Percentiles rank a stretch among this genome's conserved stretches.
Conservation (phyloP, 441 rosid species). For the Croton setiger region DNA sequence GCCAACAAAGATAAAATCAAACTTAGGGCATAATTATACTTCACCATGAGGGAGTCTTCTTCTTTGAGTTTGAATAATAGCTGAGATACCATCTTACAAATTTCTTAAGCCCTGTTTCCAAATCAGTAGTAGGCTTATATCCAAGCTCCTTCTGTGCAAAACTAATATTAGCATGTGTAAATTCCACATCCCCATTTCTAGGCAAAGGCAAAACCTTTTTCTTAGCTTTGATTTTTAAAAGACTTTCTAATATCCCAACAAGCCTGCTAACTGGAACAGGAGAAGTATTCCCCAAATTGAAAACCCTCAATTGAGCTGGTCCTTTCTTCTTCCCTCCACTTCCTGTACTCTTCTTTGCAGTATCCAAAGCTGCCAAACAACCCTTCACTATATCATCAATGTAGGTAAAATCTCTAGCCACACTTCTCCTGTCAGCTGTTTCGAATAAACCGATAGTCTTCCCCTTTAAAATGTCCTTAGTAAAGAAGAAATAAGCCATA, state of each 20-base stretch:
- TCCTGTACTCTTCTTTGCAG: slow-evolving; percentile 77
- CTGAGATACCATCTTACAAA: slow-evolving; percentile 67
- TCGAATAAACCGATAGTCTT: slow-evolving; percentile 52
- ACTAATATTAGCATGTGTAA: slow-evolving; percentile 70
- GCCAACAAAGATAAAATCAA: not conserved
- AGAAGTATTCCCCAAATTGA: slow-evolving; percentile 73
- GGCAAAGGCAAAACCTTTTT: slow-evolving; percentile 59
- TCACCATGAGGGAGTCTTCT: slow-evolving; percentile 46
- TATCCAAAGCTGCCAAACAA: slow-evolving; percentile 69
- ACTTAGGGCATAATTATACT: not conserved
- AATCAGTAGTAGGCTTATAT: slow-evolving; percentile 57
- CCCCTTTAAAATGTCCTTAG: slow-evolving; percentile 60
- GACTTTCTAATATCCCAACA: slow-evolving; percentile 60
- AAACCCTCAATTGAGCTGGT: slow-evolving; percentile 56
- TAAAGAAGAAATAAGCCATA: slow-evolving; percentile 80
- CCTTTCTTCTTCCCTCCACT: slow-evolving; percentile 74
- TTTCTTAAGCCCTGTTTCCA: slow-evolving; percentile 69
- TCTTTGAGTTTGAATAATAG: slow-evolving; percentile 46
- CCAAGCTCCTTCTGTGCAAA: slow-evolving; percentile 59
- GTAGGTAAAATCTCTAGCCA: slow-evolving; percentile 76
- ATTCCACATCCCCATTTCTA: slow-evolving; percentile 74
- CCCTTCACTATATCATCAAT: slow-evolving; percentile 80
- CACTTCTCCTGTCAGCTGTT: slow-evolving; percentile 56
- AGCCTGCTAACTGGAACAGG: slow-evolving; percentile 65
- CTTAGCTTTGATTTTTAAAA: slow-evolving; percentile 66